Evolutionary conservation across 1,139 yeast species (phyloP).

Genomic region (Nadsonia commutata): DNA sequence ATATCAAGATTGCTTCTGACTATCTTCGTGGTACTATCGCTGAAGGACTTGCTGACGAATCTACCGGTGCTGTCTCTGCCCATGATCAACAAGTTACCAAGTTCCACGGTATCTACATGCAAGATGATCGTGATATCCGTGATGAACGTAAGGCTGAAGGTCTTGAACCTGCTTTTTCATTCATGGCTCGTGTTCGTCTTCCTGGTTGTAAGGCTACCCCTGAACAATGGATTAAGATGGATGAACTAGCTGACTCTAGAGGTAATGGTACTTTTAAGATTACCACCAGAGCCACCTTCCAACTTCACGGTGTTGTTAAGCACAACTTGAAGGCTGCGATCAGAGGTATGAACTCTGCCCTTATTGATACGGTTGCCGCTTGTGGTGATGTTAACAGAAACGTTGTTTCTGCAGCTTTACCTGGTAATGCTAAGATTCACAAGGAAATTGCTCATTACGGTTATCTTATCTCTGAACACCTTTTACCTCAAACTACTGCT

Average conservation of each 20-base stretch:
- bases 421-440: constrained; percentile 72
- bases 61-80: constrained; percentile 90
- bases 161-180: constrained; percentile 85
- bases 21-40: constrained; percentile 88
- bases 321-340: constrained; percentile 81
- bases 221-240: constrained; percentile 74
- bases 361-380: constrained; percentile 92
- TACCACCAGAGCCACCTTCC: constrained; percentile 96
- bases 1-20: constrained; percentile 77
- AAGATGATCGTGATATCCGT: constrained; percentile 93
- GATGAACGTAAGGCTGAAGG: constrained; percentile 88
- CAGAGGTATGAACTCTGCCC: constrained; percentile 80
- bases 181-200: constrained; percentile 91
- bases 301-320: constrained; percentile 88
- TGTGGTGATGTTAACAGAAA: constrained; percentile 98
- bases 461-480: constrained; percentile 55
- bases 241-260: constrained; percentile 63
- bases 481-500: constrained; percentile 85
- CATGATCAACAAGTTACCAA: constrained; percentile 88
- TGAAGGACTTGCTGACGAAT: constrained; percentile 64
- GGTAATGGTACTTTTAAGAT: constrained; percentile 92
- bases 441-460: constrained; percentile 55
- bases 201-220: constrained; percentile 92
- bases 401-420: constrained; percentile 82
- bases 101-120: constrained; percentile 98